Evolutionary conservation across 2,329 filamentous ascomycete genomes (phyloP).

Genomic region (Tothia fuscella): DNA sequence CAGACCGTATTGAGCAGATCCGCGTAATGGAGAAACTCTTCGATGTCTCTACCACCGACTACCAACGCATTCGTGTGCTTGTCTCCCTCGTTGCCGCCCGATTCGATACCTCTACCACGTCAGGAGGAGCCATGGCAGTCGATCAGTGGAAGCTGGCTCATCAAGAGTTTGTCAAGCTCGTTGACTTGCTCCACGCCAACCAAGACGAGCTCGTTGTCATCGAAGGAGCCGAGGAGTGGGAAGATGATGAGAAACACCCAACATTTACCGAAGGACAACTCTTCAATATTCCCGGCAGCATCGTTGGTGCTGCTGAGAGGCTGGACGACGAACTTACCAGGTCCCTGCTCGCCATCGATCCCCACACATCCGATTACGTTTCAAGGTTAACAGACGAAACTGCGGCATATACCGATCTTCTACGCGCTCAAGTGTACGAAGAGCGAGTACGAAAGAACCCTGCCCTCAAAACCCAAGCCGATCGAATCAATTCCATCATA

Average conservation of each 20-base stretch:
- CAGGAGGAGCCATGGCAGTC: constrained; percentile 71
- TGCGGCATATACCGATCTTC: constrained; percentile 80
- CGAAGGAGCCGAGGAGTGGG: constrained; percentile 94
- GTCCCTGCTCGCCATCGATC: constrained; percentile 95
- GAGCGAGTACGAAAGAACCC: constrained; percentile 59
- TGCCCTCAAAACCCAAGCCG: constrained; percentile 52
- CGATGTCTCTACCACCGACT: constrained; percentile 80
- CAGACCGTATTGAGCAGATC: constrained; percentile 88
- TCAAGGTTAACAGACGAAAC: constrained; percentile 88
- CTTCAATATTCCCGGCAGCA: constrained; percentile 84
- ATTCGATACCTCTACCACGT: constrained; percentile 80
- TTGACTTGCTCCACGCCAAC: constrained; percentile 69
- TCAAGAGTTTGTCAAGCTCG: constrained; percentile 66
- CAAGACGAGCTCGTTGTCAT: constrained; percentile 62
- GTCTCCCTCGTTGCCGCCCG: constrained; percentile 84
- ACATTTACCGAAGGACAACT: constrained; percentile 60
- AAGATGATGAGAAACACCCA: constrained; percentile 92
- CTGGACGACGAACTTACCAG: constrained; percentile 94
- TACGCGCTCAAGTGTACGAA: constrained; percentile 78
- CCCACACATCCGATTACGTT: constrained; percentile 97
- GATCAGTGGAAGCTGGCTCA: constrained; percentile 96
- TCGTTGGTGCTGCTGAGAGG: constrained; percentile 88
- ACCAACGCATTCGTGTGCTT: constrained; percentile 87
- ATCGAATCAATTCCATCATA: constrained; percentile 86
- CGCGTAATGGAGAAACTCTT: constrained; percentile 91